Conservation (phyloP, 1,284 basidiomycete genomes). For the Boletus nobilissimus region DNA sequence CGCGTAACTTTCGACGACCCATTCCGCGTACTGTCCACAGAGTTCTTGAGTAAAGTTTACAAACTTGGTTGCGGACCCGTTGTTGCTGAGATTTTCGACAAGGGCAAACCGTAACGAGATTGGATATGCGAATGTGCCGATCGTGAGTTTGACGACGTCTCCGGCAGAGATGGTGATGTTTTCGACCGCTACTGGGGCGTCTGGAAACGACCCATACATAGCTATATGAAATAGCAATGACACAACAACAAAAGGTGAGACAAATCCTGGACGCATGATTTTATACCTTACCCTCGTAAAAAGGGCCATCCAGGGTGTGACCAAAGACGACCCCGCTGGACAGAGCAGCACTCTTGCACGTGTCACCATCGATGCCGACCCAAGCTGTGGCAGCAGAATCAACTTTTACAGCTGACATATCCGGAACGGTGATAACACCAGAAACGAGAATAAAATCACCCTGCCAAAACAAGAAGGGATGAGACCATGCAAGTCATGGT, state of each 20-base stretch:
- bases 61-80: neutral
- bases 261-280: neutral
- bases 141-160: conserved; percentile 10
- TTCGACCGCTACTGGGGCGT: too few species aligned
- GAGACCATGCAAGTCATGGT: neutral
- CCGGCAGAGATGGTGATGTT: conserved; percentile 25
- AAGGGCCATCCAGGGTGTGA: too few species aligned
- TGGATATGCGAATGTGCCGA: neutral
- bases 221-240: conserved; percentile 12
- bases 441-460: neutral
- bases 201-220: conserved; percentile 15
- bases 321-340: conserved; percentile 18
- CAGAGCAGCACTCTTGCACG: conserved; percentile 9
- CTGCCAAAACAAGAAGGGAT: conserved; percentile 13
- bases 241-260: neutral
- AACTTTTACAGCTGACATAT: too few species aligned
- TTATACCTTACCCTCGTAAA: conserved; percentile 25
- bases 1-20: conserved; percentile 26
- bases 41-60: neutral
- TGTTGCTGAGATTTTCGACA: conserved; percentile 30
- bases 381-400: neutral
- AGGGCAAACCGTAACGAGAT: neutral
- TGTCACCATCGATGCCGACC: conserved; percentile 29
- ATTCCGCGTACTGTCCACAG: conserved; percentile 29
- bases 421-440: too few species aligned